Evolutionary conservation across 805 yeast species (phyloP).

Genomic region (Tetrapisispora pingtungensis): DNA sequence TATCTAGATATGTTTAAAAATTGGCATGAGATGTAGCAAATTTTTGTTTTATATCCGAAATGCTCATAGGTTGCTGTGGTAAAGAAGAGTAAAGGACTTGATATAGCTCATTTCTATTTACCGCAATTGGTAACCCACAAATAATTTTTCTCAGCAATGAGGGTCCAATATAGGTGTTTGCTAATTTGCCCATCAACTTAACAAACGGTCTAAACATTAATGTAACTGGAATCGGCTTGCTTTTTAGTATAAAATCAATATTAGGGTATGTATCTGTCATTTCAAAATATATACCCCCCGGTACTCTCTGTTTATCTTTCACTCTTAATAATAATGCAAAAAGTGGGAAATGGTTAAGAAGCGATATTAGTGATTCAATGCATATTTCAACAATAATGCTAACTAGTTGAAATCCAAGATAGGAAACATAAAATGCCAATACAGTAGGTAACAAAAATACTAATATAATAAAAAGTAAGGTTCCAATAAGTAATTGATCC

Average conservation of each 20-base stretch:
- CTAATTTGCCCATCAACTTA: constrained; percentile 32
- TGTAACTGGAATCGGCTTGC: constrained; percentile 36
- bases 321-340: constrained; percentile 70
- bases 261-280: constrained; percentile 3
- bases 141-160: constrained; percentile 33
- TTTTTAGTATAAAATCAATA: constrained; percentile 26
- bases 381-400: constrained; percentile 40
- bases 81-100: constrained; percentile 42
- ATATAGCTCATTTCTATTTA: constrained; percentile 42
- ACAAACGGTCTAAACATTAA: constrained; percentile 42
- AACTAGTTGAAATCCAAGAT: constrained; percentile 48
- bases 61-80: constrained; percentile 33
- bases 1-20: too few relatives aligned
- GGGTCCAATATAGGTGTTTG: constrained; percentile 35
- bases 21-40: not conserved
- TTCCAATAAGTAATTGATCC: constrained; percentile 82
- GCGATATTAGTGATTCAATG: constrained; percentile 50
- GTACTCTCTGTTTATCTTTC: constrained; percentile 65
- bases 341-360: constrained; percentile 75
- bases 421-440: constrained; percentile 69
- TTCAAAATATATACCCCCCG: constrained; percentile 42
- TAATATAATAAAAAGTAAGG: constrained; percentile 72
- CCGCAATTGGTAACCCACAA: constrained; percentile 35
- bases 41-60: constrained; percentile 10
- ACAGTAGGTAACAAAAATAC: constrained; percentile 80